Evolutionary conservation across 257 asterid genomes (phyloP), one percentile per base, ranked within the genome.

Genomic region (Agastache rugosa): DNA sequence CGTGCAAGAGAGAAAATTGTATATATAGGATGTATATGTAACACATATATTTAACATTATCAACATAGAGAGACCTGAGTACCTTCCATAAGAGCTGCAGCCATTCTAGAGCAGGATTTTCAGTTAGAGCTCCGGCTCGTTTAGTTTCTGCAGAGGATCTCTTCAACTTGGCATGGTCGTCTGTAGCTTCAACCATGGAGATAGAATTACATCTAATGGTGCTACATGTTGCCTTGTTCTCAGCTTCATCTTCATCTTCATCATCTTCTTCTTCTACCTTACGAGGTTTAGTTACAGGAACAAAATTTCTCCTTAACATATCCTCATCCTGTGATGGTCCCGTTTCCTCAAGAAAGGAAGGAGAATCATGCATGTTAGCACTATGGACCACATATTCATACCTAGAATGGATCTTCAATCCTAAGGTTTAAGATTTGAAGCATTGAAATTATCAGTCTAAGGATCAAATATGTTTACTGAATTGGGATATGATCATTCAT

Each of bases 71-170:
- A 35, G 54, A 62, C 11, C 3, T 6, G 65, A 50, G 56, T 87
- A 89, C 98, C 97, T 88, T 91, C 97, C 97, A 91, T 67, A 91
- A 74, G 22, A 93, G 70, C 86, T 93, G 97, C 6, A 97, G 98
- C 97, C 88, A 87, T 83, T 93, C 97, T 48, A 90, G 77, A 6
- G 96, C 94, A 81, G 97, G 97, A 64, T 91, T 97, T 82, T 90
- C 96, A 44, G n/a, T 2, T 64, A 93, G 85, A 47, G 97, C 85
- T 75, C 98, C 85, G 51, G 96, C 97, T 83, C 97, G 80, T 73
- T 91, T 97, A 6, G 96, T 88, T 87, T 90, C 98, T 59, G 77
- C 85, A 60, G 90, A 83, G 41, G 91, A 86, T 77, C 85, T 88
- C 81, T 93, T 97, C 85, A 91, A 47, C 83, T 91, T 29, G 34